Base-by-base conservation (phyloP, 139 green algal species). In the Astrephomene gubernaculifera region DNA sequence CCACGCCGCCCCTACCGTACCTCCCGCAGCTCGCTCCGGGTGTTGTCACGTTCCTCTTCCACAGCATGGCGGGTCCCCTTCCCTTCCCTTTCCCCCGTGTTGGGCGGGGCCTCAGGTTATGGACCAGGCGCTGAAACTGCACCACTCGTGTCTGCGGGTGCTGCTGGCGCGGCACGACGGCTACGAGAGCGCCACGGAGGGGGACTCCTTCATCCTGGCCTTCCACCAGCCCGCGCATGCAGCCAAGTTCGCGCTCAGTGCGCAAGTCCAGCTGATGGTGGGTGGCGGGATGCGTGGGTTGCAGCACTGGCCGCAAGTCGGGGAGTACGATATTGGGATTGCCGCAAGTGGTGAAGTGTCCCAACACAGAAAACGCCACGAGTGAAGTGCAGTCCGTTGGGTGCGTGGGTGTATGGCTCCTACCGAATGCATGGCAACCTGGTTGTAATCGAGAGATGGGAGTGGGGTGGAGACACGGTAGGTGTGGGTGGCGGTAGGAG, bases 111-210 rank as follows among this genome's bases (percentile, higher is more conserved):
- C 27, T 0, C 75, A 81, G 70, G 71, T 79, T 4, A 87, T 81
- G 82, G 82, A 83, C 76, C 38, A 53, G 38, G 76, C 76, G 53
- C 76, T 83, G 29, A 61, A 45, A 29, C 35, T 79, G 61, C 83
- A 88, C 43, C 54, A 88, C 61, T 63, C 68, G 14, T 88, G 83
- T 14, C 27, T 88, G 31, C 72, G 83, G 17, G 35, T 39, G 52
- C 25, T 74, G 71, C 61, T 88, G 41, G 4, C 43, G 49, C 44
- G 54, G 19, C 67, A 60, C 54, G 60, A 52, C 53, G 75, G 85
- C 17, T 89, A 89, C 36, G 85, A 89, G 85, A 86, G 78, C 54
- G 69, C 76, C 0, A 89, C 85, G 0, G 85, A 86, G 80, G 82
- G 82, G 0, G 82, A 87, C 60, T 85, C 74, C 9, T 88, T 88